Evolutionary conservation across 495 filamentous ascomycete genomes (phyloP), one percentile per base, ranked within the genome.

Genomic region (Neurospora sp.): DNA sequence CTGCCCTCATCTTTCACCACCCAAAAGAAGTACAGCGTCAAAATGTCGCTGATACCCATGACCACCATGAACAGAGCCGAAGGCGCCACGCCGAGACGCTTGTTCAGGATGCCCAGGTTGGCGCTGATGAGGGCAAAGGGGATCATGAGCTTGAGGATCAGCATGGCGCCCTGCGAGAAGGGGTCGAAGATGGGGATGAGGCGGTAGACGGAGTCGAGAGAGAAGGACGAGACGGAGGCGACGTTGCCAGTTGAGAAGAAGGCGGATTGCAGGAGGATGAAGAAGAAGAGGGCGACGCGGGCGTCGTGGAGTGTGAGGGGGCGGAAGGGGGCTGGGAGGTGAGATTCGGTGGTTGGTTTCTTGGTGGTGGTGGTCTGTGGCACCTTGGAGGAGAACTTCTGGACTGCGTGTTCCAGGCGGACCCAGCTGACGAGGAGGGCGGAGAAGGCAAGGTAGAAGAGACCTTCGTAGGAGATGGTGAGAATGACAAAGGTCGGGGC

Each of bases 161-260:
- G 85, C 22, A 99, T 86, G 0, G 94, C 94, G 14, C 90, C 92
- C 83, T 98, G 96, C 53, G 89, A 92, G 79, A 98, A 98, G 35
- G 96, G 96, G 76, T 93, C 90, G 82, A 99, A 99, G 75, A 98
- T 84, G 10, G 96, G 96, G 71, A 98, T 87, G n/a, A 99, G 89
- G 14, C 96, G 92, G 82, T 85, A 89, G 37, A 99, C 96, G 79
- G 90, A 92, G 68, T 98, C 96, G 20, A 99, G 86, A 44, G 91
- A 94, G 88, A 99, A 99, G 9, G 95, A 93, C 40, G 94, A 97
- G 71, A 99, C 82, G 6, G 94, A 97, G 6, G 96, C 96, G 69
- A 99, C 89, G 83, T 99, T 99, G 74, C 96, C 96, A 3, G 94
- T 97, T 83, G 91, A 91, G 87, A 99, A 99, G 85, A 99, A 99